Evolutionary conservation across 768 basidiomycete genomes (phyloP), one percentile per base, ranked within the genome.

Genomic region (Macrolepiota fuliginosa): DNA sequence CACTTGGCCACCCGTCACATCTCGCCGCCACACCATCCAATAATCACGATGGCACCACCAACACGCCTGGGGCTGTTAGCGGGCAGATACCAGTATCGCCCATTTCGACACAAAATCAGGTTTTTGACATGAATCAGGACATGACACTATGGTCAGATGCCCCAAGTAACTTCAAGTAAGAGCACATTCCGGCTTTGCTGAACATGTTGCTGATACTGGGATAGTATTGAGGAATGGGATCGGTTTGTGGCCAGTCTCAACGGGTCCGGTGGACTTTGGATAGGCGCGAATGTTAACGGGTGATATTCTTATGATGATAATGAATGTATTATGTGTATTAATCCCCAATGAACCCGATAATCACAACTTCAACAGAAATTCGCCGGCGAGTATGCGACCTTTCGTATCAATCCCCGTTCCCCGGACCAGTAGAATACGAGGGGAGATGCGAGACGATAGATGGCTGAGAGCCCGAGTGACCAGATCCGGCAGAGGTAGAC

Each of bases 131-230:
- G 54, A 73, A 80, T 56, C 69, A 76, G 50, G 74, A 77, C 42
- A 77, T 81, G 61, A 72, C 82, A 25, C 79, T 86, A 76, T 87
- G 84, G 84, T 81, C 80, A 9, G 76, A 76, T 62, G 80, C 82
- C 37, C 85, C 85, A 9, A 73, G 76, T 40, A 76, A 79, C 13
- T 85, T 83, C 63, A 55, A 55, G 60, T 61, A 36, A 81, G 81
- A 84, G 7, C 84, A 63, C 67, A 81, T 13, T 22, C 19, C 71
- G 24, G 22, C 37, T n/a, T 32, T 35, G 22, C n/a, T 47, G 7
- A 27, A 46, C 45, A 13, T 39, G 15, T 40, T 7, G 15, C 58
- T 59, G 45, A 62, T 42, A 7, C 47, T 13, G 40, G 25, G 29
- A 45, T 64, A 71, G 63, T 61, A 62, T 62, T 60, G 69, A 67